Evolutionary conservation across 768 basidiomycete genomes (phyloP), one percentile per base, ranked within the genome.

Genomic region (Galerina marginata): DNA sequence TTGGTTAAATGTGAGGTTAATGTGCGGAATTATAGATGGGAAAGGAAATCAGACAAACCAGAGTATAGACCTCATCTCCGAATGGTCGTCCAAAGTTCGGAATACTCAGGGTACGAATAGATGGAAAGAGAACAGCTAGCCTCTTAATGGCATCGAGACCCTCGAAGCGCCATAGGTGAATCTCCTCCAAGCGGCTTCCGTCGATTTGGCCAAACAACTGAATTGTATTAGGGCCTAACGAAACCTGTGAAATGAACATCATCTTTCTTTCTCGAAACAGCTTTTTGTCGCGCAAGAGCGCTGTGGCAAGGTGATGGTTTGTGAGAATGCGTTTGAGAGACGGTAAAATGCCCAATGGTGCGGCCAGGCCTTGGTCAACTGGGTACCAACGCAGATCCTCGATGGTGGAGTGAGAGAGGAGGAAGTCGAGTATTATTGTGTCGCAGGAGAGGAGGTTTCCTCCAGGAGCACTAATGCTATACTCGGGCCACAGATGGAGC

Each of bases 351-450:
- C 69, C 71, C 2, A 33, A 44, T 1, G 59, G 36, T 7, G 67
- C 56, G 9, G 40, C 45, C 25, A 65, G 50, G 1, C 54, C 48
- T 14, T 62, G 45, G 58, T 64, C 57, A 15, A 57, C 38, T 3
- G 72, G 71, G 52, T 66, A 66, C 73, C 73, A 74, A 1, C 43
- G 49, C 14, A 72, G 64, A 33, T 68, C 67, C 50, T 70, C 66
- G 23, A 74, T 67, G 9, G 63, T 59, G 6, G 68, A 65, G 58
- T 74, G 71, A 1, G 54, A 25, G 26, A 62, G 46, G 11, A 74
- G 50, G 40, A 74, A 74, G 1, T 61, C 40, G 7, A 66, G 43
- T 4, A 70, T 61, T 4, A 33, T 16, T 4, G 36, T 42, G 43
- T 70, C 71, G 12, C 57, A 40, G 20, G 33, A 26, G 4, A 44